A percentile compares a stretch with the other conserved stretches of the same genome.
Conservation (phyloP, 2,329 filamentous ascomycete genomes). For the Microascus cirrosus region DNA sequence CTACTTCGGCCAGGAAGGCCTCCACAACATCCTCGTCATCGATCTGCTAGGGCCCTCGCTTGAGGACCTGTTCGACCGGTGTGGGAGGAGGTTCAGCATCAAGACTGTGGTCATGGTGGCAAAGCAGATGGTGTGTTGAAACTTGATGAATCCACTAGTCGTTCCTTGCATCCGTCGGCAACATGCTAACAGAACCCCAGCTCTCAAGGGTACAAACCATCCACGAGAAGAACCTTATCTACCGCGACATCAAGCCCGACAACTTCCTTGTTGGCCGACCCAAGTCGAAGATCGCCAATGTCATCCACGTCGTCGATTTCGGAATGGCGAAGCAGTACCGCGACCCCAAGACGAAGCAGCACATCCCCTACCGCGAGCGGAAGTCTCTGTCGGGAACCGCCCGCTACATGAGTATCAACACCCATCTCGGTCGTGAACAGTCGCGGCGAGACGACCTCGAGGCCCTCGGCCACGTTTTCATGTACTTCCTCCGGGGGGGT, state of each 20-base stretch:
- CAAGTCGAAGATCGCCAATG: constrained; percentile 86
- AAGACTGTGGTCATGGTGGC: constrained; percentile 99
- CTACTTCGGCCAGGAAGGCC: constrained; percentile 96
- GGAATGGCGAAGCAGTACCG: constrained; percentile 99
- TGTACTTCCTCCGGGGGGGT: constrained; percentile 63
- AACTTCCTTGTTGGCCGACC: constrained; percentile 96
- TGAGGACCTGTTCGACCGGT: constrained; percentile 96
- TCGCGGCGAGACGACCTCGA: constrained; percentile 93
- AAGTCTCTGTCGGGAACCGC: constrained; percentile 96
- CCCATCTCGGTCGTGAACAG: constrained; percentile 90
- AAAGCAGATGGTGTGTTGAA: constrained; percentile 75
- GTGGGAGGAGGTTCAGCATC: constrained; percentile 85
- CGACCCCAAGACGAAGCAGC: constrained; percentile 97
- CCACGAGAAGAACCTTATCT: constrained; percentile 98
- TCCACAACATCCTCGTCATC: constrained; percentile 98
- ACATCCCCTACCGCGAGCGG: constrained; percentile 93
- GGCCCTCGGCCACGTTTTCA: constrained; percentile 66
- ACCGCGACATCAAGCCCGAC: constrained; percentile 98
- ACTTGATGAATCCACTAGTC: background rate
- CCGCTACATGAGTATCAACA: constrained; percentile 99
- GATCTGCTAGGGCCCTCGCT: constrained; percentile 90
- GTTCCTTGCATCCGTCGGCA: background rate
- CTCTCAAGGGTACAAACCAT: constrained; percentile 86
- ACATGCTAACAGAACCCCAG: constrained; percentile 24
- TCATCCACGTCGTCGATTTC: constrained; percentile 98